Evolutionary conservation across 2,329 filamentous ascomycete genomes (phyloP).

Genomic region (Venturia asperata): DNA sequence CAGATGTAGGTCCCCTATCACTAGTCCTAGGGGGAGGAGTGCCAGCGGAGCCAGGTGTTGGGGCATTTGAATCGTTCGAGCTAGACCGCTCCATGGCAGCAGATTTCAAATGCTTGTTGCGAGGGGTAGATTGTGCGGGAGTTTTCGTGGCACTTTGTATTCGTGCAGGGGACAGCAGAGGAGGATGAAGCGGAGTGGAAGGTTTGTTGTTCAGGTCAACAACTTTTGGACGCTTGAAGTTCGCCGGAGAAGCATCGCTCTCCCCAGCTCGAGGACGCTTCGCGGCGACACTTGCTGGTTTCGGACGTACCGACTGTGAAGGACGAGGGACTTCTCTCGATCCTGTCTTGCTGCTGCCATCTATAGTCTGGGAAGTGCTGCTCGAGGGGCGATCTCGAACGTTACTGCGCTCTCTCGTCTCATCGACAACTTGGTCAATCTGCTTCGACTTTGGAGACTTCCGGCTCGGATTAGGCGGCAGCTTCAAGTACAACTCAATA

Average conservation of each 20-base stretch:
- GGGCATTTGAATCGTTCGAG: conserved; percentile 24
- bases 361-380: not conserved
- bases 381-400: conserved; percentile 11
- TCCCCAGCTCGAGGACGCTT: conserved; percentile 35
- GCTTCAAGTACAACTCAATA: conserved; percentile 35
- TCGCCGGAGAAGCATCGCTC: conserved; percentile 21
- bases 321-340: not conserved
- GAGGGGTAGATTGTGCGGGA: conserved; percentile 5
- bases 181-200: conserved; percentile 29
- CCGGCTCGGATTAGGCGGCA: conserved; percentile 27
- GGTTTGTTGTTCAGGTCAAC: conserved; percentile 27
- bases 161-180: conserved; percentile 27
- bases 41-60: conserved; percentile 13
- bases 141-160: conserved; percentile 21
- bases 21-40: conserved; percentile 8
- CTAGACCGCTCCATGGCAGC: conserved; percentile 30
- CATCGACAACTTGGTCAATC: conserved; percentile 23
- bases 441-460: conserved; percentile 25
- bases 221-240: conserved; percentile 22
- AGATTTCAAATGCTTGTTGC: conserved; percentile 13
- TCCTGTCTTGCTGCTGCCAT: not conserved
- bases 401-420: conserved; percentile 17
- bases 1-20: conserved; percentile 28
- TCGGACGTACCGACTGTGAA: not conserved
- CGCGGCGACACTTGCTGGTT: conserved; percentile 21